Evolutionary conservation across 306 rosid species (phyloP), one percentile per base, ranked within the genome.

Genomic region (Quercus dentata): DNA sequence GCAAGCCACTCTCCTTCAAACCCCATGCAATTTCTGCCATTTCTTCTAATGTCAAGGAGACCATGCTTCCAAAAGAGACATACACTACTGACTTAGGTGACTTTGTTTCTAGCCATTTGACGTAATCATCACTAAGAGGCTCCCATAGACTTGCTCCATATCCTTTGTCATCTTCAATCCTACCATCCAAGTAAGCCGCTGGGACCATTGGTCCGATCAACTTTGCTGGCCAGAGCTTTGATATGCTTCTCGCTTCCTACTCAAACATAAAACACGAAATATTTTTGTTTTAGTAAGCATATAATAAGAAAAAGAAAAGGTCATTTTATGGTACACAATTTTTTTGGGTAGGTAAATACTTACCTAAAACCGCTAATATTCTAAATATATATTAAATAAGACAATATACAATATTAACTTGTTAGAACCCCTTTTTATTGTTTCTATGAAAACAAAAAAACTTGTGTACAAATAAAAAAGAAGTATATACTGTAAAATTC

Each of bases 61-160:
- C 90, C 90, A 87, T 87, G 73, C 90, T 87, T 82, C 90, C 90
- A 58, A 84, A 87, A 6, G 90, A 87, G 14, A 87, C 56, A 73
- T 87, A 87, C 1, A 74, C 83, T 3, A 87, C 90, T 3, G 90
- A 84, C 18, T 75, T n/a, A 3, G 75, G 70, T 20, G 76, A 19
- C 79, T 87, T 87, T 52, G 81, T 4, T 80, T 87, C 79, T 12
- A 87, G 79, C 90, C 90, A 87, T 21, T 80, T 46, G 5, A 30
- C 59, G 78, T 87, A 85, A 14, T 85, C 82, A 58, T 87, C 87
- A 49, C 83, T 30, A 17, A 82, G 67, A 13, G 88, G 83, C 82
- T 80, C 78, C 90, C 90, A 85, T 13, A 87, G 77, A 46, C 81
- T 87, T 71, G 86, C 88, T 77, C 90, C 90, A 75, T 87, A 85